Percentiles rank a stretch among this genome's conserved stretches.
Evolutionary conservation across 345 rosid species (phyloP).

Genomic region (Turritis glabra): DNA sequence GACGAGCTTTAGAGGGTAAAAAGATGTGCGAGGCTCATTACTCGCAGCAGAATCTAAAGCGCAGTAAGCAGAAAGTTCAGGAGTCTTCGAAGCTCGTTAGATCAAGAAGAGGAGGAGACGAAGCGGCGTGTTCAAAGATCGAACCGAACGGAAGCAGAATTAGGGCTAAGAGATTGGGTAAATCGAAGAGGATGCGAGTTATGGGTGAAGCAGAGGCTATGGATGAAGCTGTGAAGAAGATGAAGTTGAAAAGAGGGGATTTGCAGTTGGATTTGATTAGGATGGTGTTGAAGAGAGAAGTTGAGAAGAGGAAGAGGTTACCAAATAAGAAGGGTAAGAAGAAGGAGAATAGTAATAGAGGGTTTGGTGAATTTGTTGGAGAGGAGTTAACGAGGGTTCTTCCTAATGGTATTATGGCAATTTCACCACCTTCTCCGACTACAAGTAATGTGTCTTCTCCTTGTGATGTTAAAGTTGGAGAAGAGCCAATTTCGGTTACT

Average conservation of each 20-base stretch:
- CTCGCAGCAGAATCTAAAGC: conserved; percentile 64
- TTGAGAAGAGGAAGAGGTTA: conserved; percentile 60
- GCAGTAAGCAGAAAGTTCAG: conserved; percentile 58
- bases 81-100: conserved; percentile 65
- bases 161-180: conserved; percentile 57
- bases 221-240: conserved; percentile 55
- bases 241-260: conserved; percentile 67
- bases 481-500: conserved; percentile 39
- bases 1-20: conserved; percentile 71
- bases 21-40: conserved; percentile 85
- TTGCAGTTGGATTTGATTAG: conserved; percentile 72
- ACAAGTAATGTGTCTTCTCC: conserved; percentile 53
- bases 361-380: conserved; percentile 42
- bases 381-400: conserved; percentile 72
- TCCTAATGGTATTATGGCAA: conserved; percentile 93
- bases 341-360: conserved; percentile 29
- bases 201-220: conserved; percentile 50
- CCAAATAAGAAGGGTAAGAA: conserved; percentile 38
- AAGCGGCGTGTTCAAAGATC: conserved; percentile 19
- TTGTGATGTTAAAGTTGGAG: conserved; percentile 70
- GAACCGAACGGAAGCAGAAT: conserved; percentile 30
- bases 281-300: conserved; percentile 82
- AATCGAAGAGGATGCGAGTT: conserved; percentile 44
- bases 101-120: conserved; percentile 32
- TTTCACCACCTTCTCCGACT: conserved; percentile 54